Percentiles rank a stretch among this genome's conserved stretches.
Conservation (phyloP, 2,329 filamentous ascomycete genomes). For the Cucurbitaria berberidis region DNA sequence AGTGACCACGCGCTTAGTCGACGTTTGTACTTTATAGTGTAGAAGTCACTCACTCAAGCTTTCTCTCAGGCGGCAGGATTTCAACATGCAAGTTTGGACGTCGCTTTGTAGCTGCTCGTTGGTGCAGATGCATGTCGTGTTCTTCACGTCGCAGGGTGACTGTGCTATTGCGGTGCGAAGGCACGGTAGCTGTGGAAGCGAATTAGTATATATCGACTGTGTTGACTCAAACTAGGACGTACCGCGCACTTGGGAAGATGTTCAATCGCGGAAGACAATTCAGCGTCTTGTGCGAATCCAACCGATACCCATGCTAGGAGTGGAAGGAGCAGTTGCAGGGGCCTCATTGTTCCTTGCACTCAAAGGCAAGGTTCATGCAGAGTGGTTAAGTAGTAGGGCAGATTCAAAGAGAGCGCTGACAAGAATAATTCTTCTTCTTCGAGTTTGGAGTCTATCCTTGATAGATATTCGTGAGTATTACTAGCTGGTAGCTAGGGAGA, state of each 20-base stretch:
- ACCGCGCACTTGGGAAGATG: conserved; percentile 28
- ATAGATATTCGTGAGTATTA: conserved; percentile 3
- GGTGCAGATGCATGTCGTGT: conserved; percentile 23
- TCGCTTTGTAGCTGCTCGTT: conserved; percentile 18
- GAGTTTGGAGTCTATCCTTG: too few species aligned
- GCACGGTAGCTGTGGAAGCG: conserved; percentile 18
- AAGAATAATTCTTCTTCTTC: not conserved
- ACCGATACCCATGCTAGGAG: conserved; percentile 21
- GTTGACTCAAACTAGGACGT: conserved; percentile 7
- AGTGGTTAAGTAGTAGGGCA: not conserved
- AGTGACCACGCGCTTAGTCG: conserved; percentile 3
- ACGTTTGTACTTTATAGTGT: not conserved
- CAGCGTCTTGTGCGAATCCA: conserved; percentile 19
- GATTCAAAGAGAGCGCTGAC: not conserved
- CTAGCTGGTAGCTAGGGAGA: conserved; percentile 4
- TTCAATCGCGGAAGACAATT: conserved; percentile 13
- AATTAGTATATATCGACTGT: conserved; percentile 2
- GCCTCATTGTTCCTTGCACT: conserved; percentile 20
- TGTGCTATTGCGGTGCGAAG: conserved; percentile 13
- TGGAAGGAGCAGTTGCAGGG: conserved; percentile 20
- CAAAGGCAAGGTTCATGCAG: not conserved
- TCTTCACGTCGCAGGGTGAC: conserved; percentile 15
- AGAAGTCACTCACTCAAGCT: conserved; percentile 15
- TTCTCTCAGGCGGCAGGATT: conserved; percentile 24
- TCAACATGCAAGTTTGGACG: conserved; percentile 17